Percentiles rank a stretch among this genome's conserved stretches.
phyloP scores from a whole-genome alignment of 768 basidiomycete genomes.

The Kwoniella newhampshirensis region DNA sequence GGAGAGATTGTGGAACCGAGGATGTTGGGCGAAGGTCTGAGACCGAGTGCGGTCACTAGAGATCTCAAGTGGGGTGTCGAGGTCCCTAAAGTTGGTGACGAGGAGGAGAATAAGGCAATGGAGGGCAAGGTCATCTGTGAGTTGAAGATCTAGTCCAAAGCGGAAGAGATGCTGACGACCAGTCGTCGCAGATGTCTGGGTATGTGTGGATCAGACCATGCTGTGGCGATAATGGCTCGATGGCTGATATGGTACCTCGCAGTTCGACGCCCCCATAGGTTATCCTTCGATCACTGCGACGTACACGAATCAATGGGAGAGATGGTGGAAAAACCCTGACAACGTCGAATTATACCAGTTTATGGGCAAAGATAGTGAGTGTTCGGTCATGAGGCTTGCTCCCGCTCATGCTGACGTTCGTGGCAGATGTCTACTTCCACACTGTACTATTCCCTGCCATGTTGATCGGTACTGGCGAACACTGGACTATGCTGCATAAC shows the following conservation, averaged over 20 bases:
- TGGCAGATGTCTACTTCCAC: conserved; percentile 81
- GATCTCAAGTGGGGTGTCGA: conserved; percentile 96
- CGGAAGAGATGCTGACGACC: conserved; percentile 15
- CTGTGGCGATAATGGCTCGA: neutral
- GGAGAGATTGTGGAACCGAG: conserved; percentile 88
- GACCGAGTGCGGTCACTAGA: conserved; percentile 86
- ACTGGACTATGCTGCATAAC: conserved; percentile 93
- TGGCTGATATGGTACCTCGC: conserved; percentile 8
- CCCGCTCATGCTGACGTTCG: conserved; percentile 1
- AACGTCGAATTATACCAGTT: conserved; percentile 93
- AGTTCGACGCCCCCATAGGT: conserved; percentile 97
- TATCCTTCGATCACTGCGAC: conserved; percentile 96
- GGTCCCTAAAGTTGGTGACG: conserved; percentile 68
- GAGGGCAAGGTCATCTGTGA: conserved; percentile 89
- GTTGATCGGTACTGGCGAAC: conserved; percentile 79
- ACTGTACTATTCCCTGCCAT: conserved; percentile 91
- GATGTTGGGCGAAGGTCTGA: conserved; percentile 71
- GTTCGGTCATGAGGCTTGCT: neutral
- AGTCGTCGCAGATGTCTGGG: conserved; percentile 83
- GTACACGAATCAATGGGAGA: conserved; percentile 89
- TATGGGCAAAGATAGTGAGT: conserved; percentile 92
- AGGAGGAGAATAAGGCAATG: conserved; percentile 79
- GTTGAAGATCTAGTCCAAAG: conserved; percentile 52
- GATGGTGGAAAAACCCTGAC: conserved; percentile 93
- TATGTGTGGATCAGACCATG: conserved; percentile 57